These are phyloP conservation scores for Racocetra persica DNA, from an alignment of 371 early-diverging fungal species.

Conservation along the genomic window DNA sequence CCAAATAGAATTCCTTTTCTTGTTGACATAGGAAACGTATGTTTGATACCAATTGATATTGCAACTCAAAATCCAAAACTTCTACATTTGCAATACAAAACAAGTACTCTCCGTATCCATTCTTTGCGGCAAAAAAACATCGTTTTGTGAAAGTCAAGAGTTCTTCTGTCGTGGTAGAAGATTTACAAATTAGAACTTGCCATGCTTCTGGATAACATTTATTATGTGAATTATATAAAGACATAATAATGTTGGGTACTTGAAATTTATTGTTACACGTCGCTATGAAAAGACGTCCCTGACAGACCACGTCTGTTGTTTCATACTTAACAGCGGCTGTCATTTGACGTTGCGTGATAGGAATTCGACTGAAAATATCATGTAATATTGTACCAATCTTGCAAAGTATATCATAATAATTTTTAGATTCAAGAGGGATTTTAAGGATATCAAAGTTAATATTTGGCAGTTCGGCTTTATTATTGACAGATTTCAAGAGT, in stretches of 20 bases:
- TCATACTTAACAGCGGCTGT: neutral
- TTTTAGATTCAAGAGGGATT: neutral
- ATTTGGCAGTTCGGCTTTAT: conserved; percentile 10
- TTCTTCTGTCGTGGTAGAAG: conserved; percentile 40
- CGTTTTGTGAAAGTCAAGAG: conserved; percentile 39
- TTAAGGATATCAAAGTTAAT: neutral
- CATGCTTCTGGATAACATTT: conserved; percentile 39
- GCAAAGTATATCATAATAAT: conserved; percentile 15
- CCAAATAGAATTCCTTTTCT: neutral
- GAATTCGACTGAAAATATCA: conserved; percentile 12
- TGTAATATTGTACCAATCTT: conserved; percentile 32
- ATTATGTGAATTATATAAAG: conserved; percentile 39
- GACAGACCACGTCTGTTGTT: neutral
- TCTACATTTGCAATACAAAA: conserved; percentile 44
- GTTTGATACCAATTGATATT: conserved; percentile 37
- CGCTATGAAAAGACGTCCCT: conserved; percentile 12
- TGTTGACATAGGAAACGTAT: conserved; percentile 19
- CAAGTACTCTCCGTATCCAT: conserved; percentile 23
- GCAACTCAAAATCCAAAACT: conserved; percentile 40
- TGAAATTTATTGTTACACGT: conserved; percentile 31
- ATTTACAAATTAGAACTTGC: conserved; percentile 40
- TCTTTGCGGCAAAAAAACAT: conserved; percentile 38
- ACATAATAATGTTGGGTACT: conserved; percentile 39
- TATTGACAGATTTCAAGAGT: conserved; percentile 27
- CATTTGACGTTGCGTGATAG: neutral